phyloP scores from a whole-genome alignment of 805 yeast genomes.

The Wickerhamomyces kurtzmanii region DNA sequence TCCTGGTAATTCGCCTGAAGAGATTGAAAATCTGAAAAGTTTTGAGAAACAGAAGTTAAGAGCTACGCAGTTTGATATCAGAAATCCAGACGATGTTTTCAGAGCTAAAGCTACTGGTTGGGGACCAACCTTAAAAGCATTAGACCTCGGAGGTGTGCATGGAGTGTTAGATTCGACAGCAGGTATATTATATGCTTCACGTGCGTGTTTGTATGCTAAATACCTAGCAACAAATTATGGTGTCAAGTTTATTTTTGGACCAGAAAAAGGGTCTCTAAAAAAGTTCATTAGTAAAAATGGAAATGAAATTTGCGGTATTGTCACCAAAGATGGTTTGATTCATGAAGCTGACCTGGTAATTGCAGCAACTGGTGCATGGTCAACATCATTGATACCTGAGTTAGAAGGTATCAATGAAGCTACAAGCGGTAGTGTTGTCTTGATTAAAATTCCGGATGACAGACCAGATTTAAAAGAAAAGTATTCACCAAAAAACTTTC shows the following conservation, averaged over 20 bases:
- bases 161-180: slow-evolving; percentile 19
- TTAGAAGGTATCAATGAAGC: slow-evolving; percentile 27
- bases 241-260: slow-evolving; percentile 23
- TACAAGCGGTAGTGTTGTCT: slow-evolving; percentile 24
- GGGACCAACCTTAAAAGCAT: slow-evolving; percentile 13
- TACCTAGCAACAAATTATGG: slow-evolving; percentile 18
- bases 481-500: slow-evolving; percentile 22
- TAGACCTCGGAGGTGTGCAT: slow-evolving; percentile 7
- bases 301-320: slow-evolving; percentile 9
- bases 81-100: slow-evolving; percentile 14
- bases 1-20: too few relatives aligned
- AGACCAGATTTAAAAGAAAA: slow-evolving; percentile 22
- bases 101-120: slow-evolving; percentile 20
- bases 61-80: slow-evolving; percentile 19
- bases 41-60: slow-evolving; percentile 18
- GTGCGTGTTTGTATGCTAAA: slow-evolving; percentile 21
- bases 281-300: slow-evolving; percentile 10
- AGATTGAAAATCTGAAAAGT: slow-evolving; percentile 19
- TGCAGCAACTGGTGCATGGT: slow-evolving; percentile 15
- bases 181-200: slow-evolving; percentile 23
- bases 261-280: slow-evolving; percentile 18
- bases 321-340: slow-evolving; percentile 16
- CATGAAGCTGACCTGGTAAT: slow-evolving; percentile 11
- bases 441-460: slow-evolving; percentile 24
- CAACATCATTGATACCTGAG: slow-evolving; percentile 10